These are phyloP conservation scores for Rhynchospora tenuis DNA, from an alignment of 176 grass and related monocot genomes.

Conservation along the genomic window DNA sequence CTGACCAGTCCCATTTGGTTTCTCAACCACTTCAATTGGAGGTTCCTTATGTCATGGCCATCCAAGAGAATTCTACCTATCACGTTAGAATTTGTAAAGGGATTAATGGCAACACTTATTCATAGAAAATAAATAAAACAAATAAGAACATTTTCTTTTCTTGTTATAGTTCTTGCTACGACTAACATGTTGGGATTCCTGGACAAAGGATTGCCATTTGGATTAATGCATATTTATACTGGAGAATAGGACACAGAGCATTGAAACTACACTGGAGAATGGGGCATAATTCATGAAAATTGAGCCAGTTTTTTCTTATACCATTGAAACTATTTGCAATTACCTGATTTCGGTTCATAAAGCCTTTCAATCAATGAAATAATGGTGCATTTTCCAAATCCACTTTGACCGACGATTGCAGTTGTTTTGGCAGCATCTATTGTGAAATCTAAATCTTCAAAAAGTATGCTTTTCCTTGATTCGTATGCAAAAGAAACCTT, in stretches of 20 bases:
- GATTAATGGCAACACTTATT: not conserved
- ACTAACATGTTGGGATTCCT: not conserved
- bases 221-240: not conserved
- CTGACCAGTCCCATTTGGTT: constrained; percentile 52
- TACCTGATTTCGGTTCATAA: constrained; percentile 18
- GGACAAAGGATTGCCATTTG: not conserved
- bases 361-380: constrained; percentile 60
- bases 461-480: constrained; percentile 9
- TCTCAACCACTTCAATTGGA: constrained; percentile 44
- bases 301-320: not conserved
- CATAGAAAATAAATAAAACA: not conserved
- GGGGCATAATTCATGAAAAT: not conserved
- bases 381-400: constrained; percentile 46
- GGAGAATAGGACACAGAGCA: not conserved
- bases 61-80: constrained; percentile 40
- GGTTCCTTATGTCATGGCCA: constrained; percentile 22
- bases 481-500: not conserved
- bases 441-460: constrained; percentile 34
- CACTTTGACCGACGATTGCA: constrained; percentile 46
- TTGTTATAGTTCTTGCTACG: not conserved
- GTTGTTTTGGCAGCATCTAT: constrained; percentile 31
- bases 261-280: no score
- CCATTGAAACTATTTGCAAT: not conserved
- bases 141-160: not conserved
- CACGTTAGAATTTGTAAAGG: not conserved